These are phyloP conservation scores for Aspergillus bombycis DNA, from an alignment of 2,329 filamentous ascomycete genomes.

Conservation along the genomic window DNA sequence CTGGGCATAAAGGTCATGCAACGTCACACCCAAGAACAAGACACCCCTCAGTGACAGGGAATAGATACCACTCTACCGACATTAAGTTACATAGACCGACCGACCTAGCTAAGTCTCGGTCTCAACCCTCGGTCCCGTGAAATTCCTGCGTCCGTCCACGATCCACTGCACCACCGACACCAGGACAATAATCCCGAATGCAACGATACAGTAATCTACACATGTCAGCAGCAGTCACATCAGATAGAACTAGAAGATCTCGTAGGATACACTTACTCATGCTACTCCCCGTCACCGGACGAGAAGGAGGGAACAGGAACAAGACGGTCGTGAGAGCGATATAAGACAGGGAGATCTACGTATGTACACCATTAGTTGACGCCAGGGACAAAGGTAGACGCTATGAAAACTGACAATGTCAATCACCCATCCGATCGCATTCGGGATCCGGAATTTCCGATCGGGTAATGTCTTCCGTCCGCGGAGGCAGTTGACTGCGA, in stretches of 20 bases:
- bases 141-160: slow-evolving; percentile 63
- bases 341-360: slow-evolving; percentile 58
- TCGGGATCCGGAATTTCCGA: slow-evolving; percentile 60
- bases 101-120: background rate
- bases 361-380: slow-evolving; percentile 31
- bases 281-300: slow-evolving; percentile 65
- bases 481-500: slow-evolving; percentile 68
- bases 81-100: too few relatives aligned
- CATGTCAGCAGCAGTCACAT: background rate
- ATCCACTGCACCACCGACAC: slow-evolving; percentile 63
- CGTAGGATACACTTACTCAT: slow-evolving; percentile 59
- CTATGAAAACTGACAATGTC: slow-evolving; percentile 52
- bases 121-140: slow-evolving; percentile 52
- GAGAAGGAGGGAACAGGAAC: slow-evolving; percentile 71
- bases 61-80: too few relatives aligned
- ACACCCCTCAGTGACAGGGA: background rate
- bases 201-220: slow-evolving; percentile 49
- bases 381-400: background rate
- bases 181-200: slow-evolving; percentile 60
- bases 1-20: background rate
- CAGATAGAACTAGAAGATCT: background rate
- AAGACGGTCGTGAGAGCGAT: slow-evolving; percentile 70
- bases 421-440: slow-evolving; percentile 59
- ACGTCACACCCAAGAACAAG: background rate
- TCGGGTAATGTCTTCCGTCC: slow-evolving; percentile 67